Base-by-base conservation (phyloP, 2,329 filamentous ascomycete species). In the Fusarium sp. region DNA sequence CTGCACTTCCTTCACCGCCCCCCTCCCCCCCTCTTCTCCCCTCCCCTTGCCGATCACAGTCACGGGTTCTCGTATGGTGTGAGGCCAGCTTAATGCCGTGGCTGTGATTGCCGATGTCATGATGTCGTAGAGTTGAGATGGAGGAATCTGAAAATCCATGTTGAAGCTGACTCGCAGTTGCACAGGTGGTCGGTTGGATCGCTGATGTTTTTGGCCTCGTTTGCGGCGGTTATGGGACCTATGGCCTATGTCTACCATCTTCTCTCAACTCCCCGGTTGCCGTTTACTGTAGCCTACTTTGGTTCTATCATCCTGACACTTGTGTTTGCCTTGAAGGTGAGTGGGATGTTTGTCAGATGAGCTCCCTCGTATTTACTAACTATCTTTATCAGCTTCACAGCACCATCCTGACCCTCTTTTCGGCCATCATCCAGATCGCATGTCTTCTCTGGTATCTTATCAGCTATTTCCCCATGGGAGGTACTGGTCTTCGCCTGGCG, bases 401-500 rank as follows among this genome's bases (percentile, higher is more conserved):
- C 81, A 95, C 94, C 45, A 85, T 97, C 71, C 90, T 98, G 74
- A 98, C 97, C 18, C 87, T 98, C 64, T 86, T 98, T 73, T 93
- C 95, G 25, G 92, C 94, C 71, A 88, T 98, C 69, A 86, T 95
- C 77, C 97, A 99, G 82, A 88, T 98, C 64, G 91, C 92, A 63
- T 94, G 93, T 73, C 87, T 98, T 74, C 75, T 94, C 56, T 98
- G 96, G 96, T 98, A 98, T 85, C 88, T 98, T 56, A 92, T 98
- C 83, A 97, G 94, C 84, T 99, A 99, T 84, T 98, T 98, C 80
- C 97, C 97, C 29, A 98, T 98, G 95, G 97, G 97, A 45, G 94
- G 94, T 66, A 94, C 92, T 65, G 95, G 97, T 47, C 85, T 99
- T 75, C 92, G 96, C 69, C 91, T 98, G 76, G 95, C 95, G 67